Evolutionary conservation across 164 flowering plant species (phyloP).

Genomic region (Magnolia changhungtana): DNA sequence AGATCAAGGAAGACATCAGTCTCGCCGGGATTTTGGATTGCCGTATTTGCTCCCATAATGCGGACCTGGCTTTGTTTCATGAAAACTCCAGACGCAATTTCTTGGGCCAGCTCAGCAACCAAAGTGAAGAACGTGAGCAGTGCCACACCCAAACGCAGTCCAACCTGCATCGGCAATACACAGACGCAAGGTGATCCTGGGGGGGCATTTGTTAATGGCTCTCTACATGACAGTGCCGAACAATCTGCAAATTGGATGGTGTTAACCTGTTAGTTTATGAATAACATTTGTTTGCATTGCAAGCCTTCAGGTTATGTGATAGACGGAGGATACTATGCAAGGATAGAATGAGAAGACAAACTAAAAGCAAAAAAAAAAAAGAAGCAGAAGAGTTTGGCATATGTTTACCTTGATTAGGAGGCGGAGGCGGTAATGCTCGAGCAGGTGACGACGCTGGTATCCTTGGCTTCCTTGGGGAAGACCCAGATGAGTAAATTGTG

Average conservation of each 20-base stretch:
- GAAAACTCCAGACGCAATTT: slow-evolving; percentile 67
- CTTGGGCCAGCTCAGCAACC: slow-evolving; percentile 68
- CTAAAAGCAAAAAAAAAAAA: background rate
- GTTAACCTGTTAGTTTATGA: slow-evolving; percentile 2
- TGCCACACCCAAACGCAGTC: slow-evolving; percentile 59
- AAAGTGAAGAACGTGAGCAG: slow-evolving; percentile 75
- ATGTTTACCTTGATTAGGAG: slow-evolving; percentile 61
- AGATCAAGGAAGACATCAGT: slow-evolving; percentile 58
- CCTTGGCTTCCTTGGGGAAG: slow-evolving; percentile 33
- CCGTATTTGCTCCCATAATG: slow-evolving; percentile 75
- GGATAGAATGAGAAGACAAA: background rate
- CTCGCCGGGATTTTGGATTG: slow-evolving; percentile 52
- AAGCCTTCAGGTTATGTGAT: background rate
- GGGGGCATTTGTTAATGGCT: slow-evolving; percentile 68
- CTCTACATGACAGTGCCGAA: slow-evolving; percentile 44
- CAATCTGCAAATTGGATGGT: slow-evolving; percentile 49
- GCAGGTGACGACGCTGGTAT: slow-evolving; percentile 30
- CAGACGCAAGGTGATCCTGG: slow-evolving; percentile 80
- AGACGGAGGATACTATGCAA: background rate
- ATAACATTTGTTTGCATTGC: background rate
- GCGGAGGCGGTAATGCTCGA: slow-evolving; percentile 63
- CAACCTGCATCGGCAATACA: slow-evolving; percentile 75
- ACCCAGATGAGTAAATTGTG: slow-evolving; percentile 30
- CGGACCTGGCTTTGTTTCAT: slow-evolving; percentile 77
- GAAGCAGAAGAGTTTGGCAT: background rate